Evolutionary conservation across 2,329 filamentous ascomycete genomes (phyloP).

Genomic region (Colletotrichum sublineola): DNA sequence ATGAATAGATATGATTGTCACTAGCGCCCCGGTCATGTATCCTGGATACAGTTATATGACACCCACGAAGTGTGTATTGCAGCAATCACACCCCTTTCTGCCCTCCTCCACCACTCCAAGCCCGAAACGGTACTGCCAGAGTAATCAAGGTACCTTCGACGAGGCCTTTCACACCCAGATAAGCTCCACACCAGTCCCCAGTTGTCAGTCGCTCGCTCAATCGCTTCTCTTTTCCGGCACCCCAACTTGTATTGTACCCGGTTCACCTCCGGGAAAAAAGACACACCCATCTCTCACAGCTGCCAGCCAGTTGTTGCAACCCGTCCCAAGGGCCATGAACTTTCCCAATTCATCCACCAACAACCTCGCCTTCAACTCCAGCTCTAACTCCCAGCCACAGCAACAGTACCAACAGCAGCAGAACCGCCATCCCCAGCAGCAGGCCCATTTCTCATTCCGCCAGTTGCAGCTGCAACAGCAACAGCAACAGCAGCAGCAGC

Average conservation of each 20-base stretch:
- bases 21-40: background rate
- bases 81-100: slow-evolving; percentile 34
- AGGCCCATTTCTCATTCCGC: slow-evolving; percentile 38
- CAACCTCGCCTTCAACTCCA: slow-evolving; percentile 48
- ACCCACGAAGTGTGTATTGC: slow-evolving; percentile 20
- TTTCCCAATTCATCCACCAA: slow-evolving; percentile 49
- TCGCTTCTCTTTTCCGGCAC: slow-evolving; percentile 4
- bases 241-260: slow-evolving; percentile 11
- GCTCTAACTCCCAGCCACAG: slow-evolving; percentile 36
- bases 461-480: slow-evolving; percentile 43
- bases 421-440: slow-evolving; percentile 41
- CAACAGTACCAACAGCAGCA: slow-evolving; percentile 43
- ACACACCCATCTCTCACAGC: slow-evolving; percentile 31
- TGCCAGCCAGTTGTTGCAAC: slow-evolving; percentile 38
- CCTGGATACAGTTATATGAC: slow-evolving; percentile 17
- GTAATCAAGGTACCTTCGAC: slow-evolving; percentile 35
- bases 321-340: slow-evolving; percentile 47
- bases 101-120: slow-evolving; percentile 36
- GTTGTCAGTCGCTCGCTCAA: slow-evolving; percentile 6
- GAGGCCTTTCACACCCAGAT: slow-evolving; percentile 35
- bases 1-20: background rate
- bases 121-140: slow-evolving; percentile 37
- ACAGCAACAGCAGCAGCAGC: slow-evolving; percentile 43
- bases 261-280: slow-evolving; percentile 22
- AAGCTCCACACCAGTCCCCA: slow-evolving; percentile 39